Percentiles rank a stretch among this genome's conserved stretches.
Conservation (phyloP, 495 filamentous ascomycete genomes). For the Amniculicola lignicola region DNA sequence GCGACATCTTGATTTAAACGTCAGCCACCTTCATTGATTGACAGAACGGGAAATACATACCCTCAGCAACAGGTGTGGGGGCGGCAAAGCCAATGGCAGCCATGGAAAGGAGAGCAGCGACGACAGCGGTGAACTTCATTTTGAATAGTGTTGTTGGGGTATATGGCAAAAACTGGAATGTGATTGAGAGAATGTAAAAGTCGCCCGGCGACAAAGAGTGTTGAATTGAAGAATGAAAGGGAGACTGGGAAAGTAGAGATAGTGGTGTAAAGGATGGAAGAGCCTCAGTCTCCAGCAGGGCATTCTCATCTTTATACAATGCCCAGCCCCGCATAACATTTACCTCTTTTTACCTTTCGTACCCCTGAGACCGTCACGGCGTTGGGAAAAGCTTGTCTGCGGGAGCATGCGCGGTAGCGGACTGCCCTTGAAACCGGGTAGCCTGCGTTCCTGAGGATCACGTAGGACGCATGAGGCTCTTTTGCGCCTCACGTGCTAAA, state of each 20-base stretch:
- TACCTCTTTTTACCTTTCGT: too few relatives aligned
- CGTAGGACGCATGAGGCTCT: constrained; percentile 10
- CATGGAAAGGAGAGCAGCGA: constrained; percentile 30
- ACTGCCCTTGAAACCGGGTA: constrained; percentile 22
- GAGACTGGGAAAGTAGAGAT: constrained; percentile 2
- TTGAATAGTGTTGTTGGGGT: constrained; percentile 14
- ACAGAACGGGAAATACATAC: constrained; percentile 7
- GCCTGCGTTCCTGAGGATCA: constrained; percentile 12
- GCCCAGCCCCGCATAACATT: constrained; percentile 19
- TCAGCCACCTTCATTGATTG: neutral
- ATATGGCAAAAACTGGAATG: neutral
- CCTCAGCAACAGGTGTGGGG: constrained; percentile 16
- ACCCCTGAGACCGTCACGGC: neutral
- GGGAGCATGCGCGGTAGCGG: constrained; percentile 4
- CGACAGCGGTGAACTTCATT: constrained; percentile 33
- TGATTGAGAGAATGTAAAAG: constrained; percentile 25
- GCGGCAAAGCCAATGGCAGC: constrained; percentile 25
- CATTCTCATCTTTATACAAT: constrained; percentile 13
- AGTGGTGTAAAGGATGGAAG: constrained; percentile 12
- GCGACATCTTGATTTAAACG: constrained; percentile 13
- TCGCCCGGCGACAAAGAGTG: constrained; percentile 33
- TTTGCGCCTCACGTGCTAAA: too few relatives aligned
- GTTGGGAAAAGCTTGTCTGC: constrained; percentile 12
- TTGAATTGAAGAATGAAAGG: constrained; percentile 9
- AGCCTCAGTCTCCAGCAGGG: constrained; percentile 5